Percentiles rank a stretch among this genome's conserved stretches.
These are phyloP conservation scores for Rhizopogon vesiculosus DNA, from an alignment of 768 basidiomycete species.

Conservation along the genomic window DNA sequence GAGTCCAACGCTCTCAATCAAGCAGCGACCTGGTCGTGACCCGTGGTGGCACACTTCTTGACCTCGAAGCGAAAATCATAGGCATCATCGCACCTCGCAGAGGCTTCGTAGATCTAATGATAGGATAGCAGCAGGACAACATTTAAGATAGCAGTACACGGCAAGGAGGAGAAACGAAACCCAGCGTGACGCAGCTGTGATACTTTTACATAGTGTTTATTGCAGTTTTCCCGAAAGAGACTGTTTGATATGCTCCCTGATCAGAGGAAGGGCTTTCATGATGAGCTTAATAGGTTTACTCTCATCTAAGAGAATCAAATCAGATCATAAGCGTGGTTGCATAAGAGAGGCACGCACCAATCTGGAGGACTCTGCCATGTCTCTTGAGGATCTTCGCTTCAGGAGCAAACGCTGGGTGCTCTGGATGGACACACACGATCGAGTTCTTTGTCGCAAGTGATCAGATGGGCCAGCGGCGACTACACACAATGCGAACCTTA, in stretches of 20 bases:
- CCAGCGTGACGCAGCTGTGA: background rate
- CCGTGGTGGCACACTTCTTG: conserved; percentile 48
- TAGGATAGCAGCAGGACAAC: conserved; percentile 1
- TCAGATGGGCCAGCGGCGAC: conserved; percentile 4
- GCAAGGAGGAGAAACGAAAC: background rate
- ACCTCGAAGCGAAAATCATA: conserved; percentile 41
- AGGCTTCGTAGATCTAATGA: conserved; percentile 44
- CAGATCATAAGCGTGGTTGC: background rate
- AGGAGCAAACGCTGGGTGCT: conserved; percentile 45
- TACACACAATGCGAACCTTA: conserved; percentile 37
- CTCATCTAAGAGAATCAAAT: conserved; percentile 42
- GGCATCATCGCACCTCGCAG: conserved; percentile 48
- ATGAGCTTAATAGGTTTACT: conserved; percentile 74
- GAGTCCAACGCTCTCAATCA: conserved; percentile 14
- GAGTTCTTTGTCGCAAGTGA: conserved; percentile 53
- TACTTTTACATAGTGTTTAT: background rate
- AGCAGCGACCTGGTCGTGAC: conserved; percentile 55
- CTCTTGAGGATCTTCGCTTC: conserved; percentile 44
- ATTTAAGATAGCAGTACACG: background rate
- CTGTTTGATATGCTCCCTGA: conserved; percentile 50
- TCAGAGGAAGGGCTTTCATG: conserved; percentile 57
- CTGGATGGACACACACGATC: conserved; percentile 60
- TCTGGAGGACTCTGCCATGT: conserved; percentile 60
- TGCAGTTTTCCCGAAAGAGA: conserved; percentile 4
- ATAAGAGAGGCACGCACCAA: conserved; percentile 42